Base-by-base conservation (phyloP, 352 stramenopile genomes). In the Globisporangium okanoganense region DNA sequence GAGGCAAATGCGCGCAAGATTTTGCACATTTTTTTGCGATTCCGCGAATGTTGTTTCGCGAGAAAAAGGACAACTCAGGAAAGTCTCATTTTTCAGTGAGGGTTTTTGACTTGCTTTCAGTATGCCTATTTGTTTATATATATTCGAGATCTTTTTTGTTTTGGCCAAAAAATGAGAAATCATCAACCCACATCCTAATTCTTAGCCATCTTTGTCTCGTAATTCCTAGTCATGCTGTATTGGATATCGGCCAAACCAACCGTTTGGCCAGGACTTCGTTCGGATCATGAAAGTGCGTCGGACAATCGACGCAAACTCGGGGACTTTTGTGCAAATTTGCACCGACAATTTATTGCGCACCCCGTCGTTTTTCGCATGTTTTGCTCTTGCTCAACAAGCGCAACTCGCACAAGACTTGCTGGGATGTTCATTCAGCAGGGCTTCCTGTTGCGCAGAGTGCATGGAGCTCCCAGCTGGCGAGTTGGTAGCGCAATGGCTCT, bases 401-500 rank as follows among this genome's bases (percentile, higher is more conserved):
- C 35, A 41, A 13, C 3, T 41, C 35, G 35, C 14, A 16, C n/a
- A n/a, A n/a, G n/a, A n/a, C 44, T 52, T 24, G 16, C 25, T 53
- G 25, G 35, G 47, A 52, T 52, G 18, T 22, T 52, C 29, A 2
- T 16, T 33, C 43, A n/a, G 13, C 18, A 16, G 49, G 1, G 29
- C 13, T 29, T 7, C 43, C 14, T 20, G 18, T 25, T 9, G 29
- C 25, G 13, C 6, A 14, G 20, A 22, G 31, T 20, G n/a, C 25
- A 41, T 33, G n/a, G 51, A 22, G 27, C 18, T 13, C 22, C 53
- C 53, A 58, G 53, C 53, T 58, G 53, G 36, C 2, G 31, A 31
- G 36, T 24, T 48, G 25, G 5, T 25, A 25, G 36, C 24, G 36
- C 24, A 58, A 38, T 58, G 53, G 53, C 53, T 58, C 53, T 58